Evolutionary conservation across 2,329 filamentous ascomycete genomes (phyloP).

Genomic region (Colletotrichum sublineola): DNA sequence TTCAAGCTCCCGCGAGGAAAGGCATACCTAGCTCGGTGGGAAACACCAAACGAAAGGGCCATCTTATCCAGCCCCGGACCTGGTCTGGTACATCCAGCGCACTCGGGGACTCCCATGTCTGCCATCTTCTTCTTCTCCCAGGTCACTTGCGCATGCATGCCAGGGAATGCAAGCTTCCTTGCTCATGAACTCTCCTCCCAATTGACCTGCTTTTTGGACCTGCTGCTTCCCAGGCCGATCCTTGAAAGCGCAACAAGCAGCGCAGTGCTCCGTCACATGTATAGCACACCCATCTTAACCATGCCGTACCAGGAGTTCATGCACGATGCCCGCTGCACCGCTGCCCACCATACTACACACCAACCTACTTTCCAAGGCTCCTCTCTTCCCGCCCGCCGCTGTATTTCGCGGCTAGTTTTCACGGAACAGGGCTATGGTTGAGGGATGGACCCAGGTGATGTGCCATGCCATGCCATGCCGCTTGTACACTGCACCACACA

Average conservation of each 20-base stretch:
- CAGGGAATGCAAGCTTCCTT: slow-evolving; percentile 33
- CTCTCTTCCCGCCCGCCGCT: slow-evolving; percentile 24
- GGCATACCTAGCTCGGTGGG: slow-evolving; percentile 28
- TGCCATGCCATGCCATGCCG: slow-evolving; percentile 24
- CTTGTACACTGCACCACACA: slow-evolving; percentile 17
- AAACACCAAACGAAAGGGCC: slow-evolving; percentile 35
- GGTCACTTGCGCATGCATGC: slow-evolving; percentile 30
- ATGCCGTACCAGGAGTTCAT: slow-evolving; percentile 43
- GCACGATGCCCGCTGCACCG: slow-evolving; percentile 42
- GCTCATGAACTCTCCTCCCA: slow-evolving; percentile 26
- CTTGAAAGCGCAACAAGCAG: slow-evolving; percentile 25
- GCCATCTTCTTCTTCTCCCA: slow-evolving; percentile 34
- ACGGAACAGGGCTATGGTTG: slow-evolving; percentile 16
- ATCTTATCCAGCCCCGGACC: slow-evolving; percentile 34
- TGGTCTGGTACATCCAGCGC: slow-evolving; percentile 26
- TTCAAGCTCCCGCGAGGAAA: slow-evolving; percentile 12
- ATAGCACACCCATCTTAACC: slow-evolving; percentile 32
- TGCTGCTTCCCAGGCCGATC: slow-evolving; percentile 17
- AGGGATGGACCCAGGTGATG: slow-evolving; percentile 25
- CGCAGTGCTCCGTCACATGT: slow-evolving; percentile 39
- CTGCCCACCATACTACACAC: slow-evolving; percentile 18
- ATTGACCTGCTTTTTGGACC: slow-evolving; percentile 14
- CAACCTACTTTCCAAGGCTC: slow-evolving; percentile 24
- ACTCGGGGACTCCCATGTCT: slow-evolving; percentile 40
- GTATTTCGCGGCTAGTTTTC: slow-evolving; percentile 31